phyloP scores from a whole-genome alignment of 208 protist species.

The Crithidia sp. region DNA sequence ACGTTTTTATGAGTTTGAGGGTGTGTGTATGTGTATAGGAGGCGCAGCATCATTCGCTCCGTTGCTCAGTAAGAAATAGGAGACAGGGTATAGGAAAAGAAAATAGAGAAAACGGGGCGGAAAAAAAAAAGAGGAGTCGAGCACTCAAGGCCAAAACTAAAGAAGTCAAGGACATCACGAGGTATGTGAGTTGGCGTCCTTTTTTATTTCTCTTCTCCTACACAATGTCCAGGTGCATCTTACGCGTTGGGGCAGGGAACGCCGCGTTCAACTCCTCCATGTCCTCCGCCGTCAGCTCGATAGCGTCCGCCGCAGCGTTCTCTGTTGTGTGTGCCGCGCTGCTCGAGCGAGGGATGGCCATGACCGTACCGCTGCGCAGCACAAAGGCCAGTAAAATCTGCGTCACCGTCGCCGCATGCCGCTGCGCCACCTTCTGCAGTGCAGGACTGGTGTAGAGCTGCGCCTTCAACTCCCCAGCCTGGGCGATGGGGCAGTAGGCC shows the following conservation, averaged over 20 bases:
- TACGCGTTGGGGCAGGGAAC: constrained; percentile 43
- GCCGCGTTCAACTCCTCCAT: constrained; percentile 30
- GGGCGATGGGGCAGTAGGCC: constrained; percentile 82
- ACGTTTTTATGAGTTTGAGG: not conserved
- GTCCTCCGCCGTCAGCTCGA: constrained; percentile 44
- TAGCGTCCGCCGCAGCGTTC: constrained; percentile 60
- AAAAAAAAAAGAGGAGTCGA: too few relatives aligned
- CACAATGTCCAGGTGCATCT: constrained; percentile 44
- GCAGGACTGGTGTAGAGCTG: constrained; percentile 50
- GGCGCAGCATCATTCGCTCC: not conserved
- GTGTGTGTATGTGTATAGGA: not conserved
- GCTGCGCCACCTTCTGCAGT: constrained; percentile 39
- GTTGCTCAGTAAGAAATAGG: too few relatives aligned
- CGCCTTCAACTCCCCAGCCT: constrained; percentile 59
- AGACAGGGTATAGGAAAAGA: too few relatives aligned
- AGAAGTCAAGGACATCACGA: too few relatives aligned
- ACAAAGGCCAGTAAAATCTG: constrained; percentile 50
- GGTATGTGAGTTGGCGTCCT: too few relatives aligned
- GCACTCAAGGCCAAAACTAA: too few relatives aligned
- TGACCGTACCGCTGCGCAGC: constrained; percentile 36
- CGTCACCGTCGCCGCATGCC: constrained; percentile 37
- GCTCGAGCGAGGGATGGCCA: constrained; percentile 66
- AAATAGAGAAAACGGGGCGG: too few relatives aligned
- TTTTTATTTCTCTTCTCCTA: not conserved
- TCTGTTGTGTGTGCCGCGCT: constrained; percentile 58